Evolutionary conservation across 495 filamentous ascomycete species (phyloP).

Genomic region (Penicilliopsis zonata): DNA sequence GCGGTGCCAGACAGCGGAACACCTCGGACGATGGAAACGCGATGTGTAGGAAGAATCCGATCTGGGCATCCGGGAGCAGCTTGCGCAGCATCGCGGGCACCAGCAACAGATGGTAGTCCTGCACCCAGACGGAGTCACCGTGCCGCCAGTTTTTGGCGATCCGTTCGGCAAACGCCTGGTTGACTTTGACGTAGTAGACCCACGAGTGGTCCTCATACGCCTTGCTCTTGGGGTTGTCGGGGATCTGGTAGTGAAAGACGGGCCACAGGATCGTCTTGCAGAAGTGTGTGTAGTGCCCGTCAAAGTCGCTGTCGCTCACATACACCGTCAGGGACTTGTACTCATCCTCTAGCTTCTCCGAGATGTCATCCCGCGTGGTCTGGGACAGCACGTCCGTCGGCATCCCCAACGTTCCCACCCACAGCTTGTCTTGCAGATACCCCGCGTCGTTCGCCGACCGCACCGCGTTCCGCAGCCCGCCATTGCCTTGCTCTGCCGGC

Average conservation of each 20-base stretch:
- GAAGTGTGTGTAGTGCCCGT: constrained; percentile 86
- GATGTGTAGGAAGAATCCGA: constrained; percentile 90
- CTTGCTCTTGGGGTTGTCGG: constrained; percentile 94
- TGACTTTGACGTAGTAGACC: constrained; percentile 83
- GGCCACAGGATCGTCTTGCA: constrained; percentile 88
- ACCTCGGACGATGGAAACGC: constrained; percentile 94
- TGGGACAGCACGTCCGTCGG: constrained; percentile 70
- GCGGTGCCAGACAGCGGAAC: constrained; percentile 76
- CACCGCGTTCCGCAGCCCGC: constrained; percentile 77
- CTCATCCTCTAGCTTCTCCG: constrained; percentile 63
- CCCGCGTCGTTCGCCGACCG: constrained; percentile 58
- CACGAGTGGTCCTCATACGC: constrained; percentile 93
- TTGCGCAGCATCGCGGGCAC: constrained; percentile 86
- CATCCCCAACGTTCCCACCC: constrained; percentile 86
- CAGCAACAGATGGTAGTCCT: constrained; percentile 89
- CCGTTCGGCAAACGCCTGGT: constrained; percentile 80
- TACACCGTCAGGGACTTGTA: constrained; percentile 72
- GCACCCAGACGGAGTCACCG: constrained; percentile 83
- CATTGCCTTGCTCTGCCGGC: constrained; percentile 79
- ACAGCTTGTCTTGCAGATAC: constrained; percentile 55
- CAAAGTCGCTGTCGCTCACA: constrained; percentile 76
- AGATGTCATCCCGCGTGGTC: constrained; percentile 63
- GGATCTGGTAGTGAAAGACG: constrained; percentile 93
- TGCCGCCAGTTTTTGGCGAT: constrained; percentile 85
- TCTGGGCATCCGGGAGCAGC: constrained; percentile 75